These are phyloP conservation scores for Coniochaeta hoffmannii DNA, from an alignment of 2,329 filamentous ascomycete genomes.

Conservation along the genomic window DNA sequence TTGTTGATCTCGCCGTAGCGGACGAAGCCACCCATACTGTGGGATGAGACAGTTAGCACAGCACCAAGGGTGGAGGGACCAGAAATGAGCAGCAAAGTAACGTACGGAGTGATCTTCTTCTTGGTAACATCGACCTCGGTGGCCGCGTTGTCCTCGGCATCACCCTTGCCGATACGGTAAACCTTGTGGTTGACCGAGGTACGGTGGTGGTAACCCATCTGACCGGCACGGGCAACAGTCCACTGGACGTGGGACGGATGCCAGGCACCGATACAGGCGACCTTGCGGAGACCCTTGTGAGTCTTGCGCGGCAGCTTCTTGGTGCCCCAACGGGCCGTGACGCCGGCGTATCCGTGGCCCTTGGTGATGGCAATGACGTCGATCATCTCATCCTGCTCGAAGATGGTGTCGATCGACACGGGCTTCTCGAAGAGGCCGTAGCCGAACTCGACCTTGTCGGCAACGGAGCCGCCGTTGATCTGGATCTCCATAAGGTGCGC, in stretches of 20 bases:
- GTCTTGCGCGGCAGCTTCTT: conserved; percentile 99
- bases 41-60: too few species aligned
- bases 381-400: conserved; percentile 99
- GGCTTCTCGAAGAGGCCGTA: conserved; percentile 99
- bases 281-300: conserved; percentile 99
- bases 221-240: conserved; percentile 99
- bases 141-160: conserved; percentile 84
- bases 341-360: conserved; percentile 97
- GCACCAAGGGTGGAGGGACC: too few species aligned
- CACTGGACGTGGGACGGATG: conserved; percentile 99
- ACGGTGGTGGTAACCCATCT: conserved; percentile 99
- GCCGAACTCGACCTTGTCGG: conserved; percentile 96
- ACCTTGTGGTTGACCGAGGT: conserved; percentile 99
- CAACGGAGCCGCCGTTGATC: conserved; percentile 92
- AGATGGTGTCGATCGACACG: conserved; percentile 85
- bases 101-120: conserved; percentile 99
- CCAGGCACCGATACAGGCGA: conserved; percentile 99
- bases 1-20: conserved; percentile 99
- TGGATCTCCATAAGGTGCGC: conserved; percentile 99
- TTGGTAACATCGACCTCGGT: conserved; percentile 96
- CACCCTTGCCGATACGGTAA: conserved; percentile 94
- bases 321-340: conserved; percentile 97
- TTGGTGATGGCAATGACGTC: conserved; percentile 99
- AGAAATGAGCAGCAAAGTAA: too few species aligned
- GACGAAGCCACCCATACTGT: conserved; percentile 95